Evolutionary conservation across 2,329 filamentous ascomycete genomes (phyloP).

Genomic region (Hymenoscyphus albidus): DNA sequence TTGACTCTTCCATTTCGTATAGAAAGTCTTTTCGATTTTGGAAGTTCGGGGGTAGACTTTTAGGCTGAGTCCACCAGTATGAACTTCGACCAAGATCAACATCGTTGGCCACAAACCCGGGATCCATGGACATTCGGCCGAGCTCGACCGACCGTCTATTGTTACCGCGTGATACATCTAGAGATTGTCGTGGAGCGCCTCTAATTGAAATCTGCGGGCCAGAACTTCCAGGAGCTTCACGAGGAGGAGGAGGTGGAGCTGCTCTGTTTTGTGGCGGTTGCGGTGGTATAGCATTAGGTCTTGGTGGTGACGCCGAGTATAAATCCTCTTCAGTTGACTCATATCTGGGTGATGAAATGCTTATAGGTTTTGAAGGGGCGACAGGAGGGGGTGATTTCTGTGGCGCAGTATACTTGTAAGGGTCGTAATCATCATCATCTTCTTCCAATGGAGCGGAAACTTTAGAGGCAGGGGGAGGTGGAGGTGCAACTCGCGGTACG

Average conservation of each 20-base stretch:
- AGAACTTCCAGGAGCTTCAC: conserved; percentile 15
- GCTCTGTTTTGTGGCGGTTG: conserved; percentile 37
- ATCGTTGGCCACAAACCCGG: conserved; percentile 83
- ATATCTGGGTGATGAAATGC: conserved; percentile 22
- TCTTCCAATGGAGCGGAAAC: conserved; percentile 49
- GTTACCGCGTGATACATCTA: conserved; percentile 57
- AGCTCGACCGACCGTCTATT: conserved; percentile 63
- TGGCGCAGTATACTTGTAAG: conserved; percentile 51
- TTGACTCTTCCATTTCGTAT: conserved; percentile 76
- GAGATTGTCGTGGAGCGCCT: conserved; percentile 52
- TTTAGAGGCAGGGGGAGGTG: conserved; percentile 41
- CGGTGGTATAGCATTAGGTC: conserved; percentile 24
- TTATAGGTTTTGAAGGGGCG: conserved; percentile 11
- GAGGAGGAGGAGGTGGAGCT: conserved; percentile 31
- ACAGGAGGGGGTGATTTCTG: conserved; percentile 22
- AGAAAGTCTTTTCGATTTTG: conserved; percentile 80
- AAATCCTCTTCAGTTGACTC: conserved; percentile 32
- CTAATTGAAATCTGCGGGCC: conserved; percentile 26
- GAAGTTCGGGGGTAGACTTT: conserved; percentile 74
- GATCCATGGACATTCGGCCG: conserved; percentile 68
- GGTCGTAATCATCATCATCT: conserved; percentile 69
- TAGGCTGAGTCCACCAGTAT: conserved; percentile 84
- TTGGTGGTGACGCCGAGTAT: conserved; percentile 35
- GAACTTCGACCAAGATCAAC: conserved; percentile 71
- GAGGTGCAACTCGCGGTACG: conserved; percentile 62